phyloP scores from a whole-genome alignment of 179 eudicot species.

The Silene coronaria region DNA sequence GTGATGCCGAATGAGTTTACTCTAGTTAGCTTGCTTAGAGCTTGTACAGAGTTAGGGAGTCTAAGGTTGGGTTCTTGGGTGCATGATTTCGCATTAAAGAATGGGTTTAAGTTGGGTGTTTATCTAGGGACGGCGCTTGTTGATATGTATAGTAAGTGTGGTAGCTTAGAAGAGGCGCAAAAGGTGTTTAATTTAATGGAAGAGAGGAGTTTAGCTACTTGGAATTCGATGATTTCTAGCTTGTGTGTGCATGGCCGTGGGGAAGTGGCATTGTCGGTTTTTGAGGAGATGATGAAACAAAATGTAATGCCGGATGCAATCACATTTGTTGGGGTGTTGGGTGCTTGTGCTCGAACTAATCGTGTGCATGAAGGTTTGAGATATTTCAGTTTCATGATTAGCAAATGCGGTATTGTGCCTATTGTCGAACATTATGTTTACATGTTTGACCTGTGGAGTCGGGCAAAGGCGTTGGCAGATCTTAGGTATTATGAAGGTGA shows the following conservation, averaged over 20 bases:
- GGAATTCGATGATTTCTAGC: slow-evolving; percentile 69
- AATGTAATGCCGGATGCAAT: slow-evolving; percentile 54
- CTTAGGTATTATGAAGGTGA: slow-evolving; percentile 6
- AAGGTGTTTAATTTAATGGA: slow-evolving; percentile 48
- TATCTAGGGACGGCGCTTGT: slow-evolving; percentile 62
- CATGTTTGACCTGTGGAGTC: slow-evolving; percentile 41
- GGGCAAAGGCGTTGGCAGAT: slow-evolving; percentile 20
- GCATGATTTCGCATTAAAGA: slow-evolving; percentile 54
- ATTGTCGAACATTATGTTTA: slow-evolving; percentile 42
- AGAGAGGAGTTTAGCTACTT: slow-evolving; percentile 47
- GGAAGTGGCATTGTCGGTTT: slow-evolving; percentile 43
- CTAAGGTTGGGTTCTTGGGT: slow-evolving; percentile 47
- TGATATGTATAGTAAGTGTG: slow-evolving; percentile 76
- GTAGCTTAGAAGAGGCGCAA: slow-evolving; percentile 49
- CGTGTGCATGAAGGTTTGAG: slow-evolving; percentile 33
- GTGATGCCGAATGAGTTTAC: slow-evolving; percentile 59
- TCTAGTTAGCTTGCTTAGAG: slow-evolving; percentile 49
- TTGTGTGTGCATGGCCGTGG: slow-evolving; percentile 66
- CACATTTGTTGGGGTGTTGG: slow-evolving; percentile 54
- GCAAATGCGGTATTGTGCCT: slow-evolving; percentile 45
- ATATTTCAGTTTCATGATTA: slow-evolving; percentile 44
- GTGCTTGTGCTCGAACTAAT: slow-evolving; percentile 51
- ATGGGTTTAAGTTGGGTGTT: slow-evolving; percentile 40
- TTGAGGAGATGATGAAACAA: slow-evolving; percentile 39
- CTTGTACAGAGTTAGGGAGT: slow-evolving; percentile 50